Base-by-base conservation (phyloP, 2,329 filamentous ascomycete species). In the Ophiostoma australiae region DNA sequence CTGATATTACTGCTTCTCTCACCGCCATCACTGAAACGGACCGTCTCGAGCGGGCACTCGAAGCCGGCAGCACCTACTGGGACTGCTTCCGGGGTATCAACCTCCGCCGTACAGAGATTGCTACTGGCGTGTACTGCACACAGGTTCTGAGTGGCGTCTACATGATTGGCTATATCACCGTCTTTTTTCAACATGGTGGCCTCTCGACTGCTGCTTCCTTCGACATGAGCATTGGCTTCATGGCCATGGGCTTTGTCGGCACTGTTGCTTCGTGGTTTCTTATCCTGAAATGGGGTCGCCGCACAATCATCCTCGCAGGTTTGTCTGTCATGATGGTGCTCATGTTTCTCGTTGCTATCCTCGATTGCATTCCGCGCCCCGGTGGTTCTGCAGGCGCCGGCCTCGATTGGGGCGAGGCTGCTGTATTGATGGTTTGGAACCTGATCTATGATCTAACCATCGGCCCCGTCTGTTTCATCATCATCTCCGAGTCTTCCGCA, bases 91-190 rank as follows among this genome's bases (percentile, higher is more conserved):
- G 78, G 68, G 83, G 83, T 1, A 80, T 80, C 37, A 84, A 85
- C 73, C 76, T 82, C 37, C 81, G 84, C 33, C 82, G 85, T 52
- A 87, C 85, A 0, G 84, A 86, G 76, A 86, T 87, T 55, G 82
- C 84, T 6, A 81, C 82, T 72, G 88, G 89, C 77, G 86, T 88
- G 7, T 90, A 89, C 81, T 84, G 86, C 3, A 88, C 88, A 3
- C 89, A 91, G 75, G 88, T 89, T 27, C 80, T 90, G 1, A 86
- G 84, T 69, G 88, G 89, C 33, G 87, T 88, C 73, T 87, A 88
- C 17, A 85, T 90, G 73, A 87, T 88, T 67, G 86, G 86, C 71
- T 91, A 89, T 73, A 87, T 86, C 0, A 89, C 86, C 1, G 88
- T 88, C 75, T 85, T 85, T 76, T 87, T 89, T 75, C 79, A 85